Conservation (phyloP, 2,329 filamentous ascomycete species). For the Cladosporium sp. region DNA sequence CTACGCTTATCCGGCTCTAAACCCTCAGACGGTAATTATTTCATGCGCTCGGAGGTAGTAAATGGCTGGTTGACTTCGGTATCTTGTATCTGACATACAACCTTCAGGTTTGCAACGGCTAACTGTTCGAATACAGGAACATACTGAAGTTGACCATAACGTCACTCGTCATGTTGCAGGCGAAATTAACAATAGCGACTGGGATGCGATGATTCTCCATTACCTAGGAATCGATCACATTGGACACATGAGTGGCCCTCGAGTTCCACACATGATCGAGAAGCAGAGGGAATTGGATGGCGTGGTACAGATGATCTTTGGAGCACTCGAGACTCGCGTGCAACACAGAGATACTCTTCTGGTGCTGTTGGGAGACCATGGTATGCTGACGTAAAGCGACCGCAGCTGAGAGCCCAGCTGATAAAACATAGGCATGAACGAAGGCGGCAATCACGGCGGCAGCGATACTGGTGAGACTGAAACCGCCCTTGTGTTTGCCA, state of each 20-base stretch:
- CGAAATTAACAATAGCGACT: conserved; percentile 77
- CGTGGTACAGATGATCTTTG: conserved; percentile 75
- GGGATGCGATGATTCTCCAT: conserved; percentile 92
- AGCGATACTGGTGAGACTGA: conserved; percentile 94
- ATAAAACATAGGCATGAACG: conserved; percentile 69
- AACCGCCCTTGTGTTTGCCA: conserved; percentile 67
- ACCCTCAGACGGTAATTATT: background rate
- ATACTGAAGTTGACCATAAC: conserved; percentile 95
- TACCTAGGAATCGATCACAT: conserved; percentile 97
- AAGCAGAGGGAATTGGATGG: conserved; percentile 94
- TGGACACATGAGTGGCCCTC: conserved; percentile 90
- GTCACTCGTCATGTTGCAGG: conserved; percentile 84
- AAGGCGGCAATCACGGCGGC: conserved; percentile 93
- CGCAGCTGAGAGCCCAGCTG: no score
- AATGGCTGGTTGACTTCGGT: conserved; percentile 40
- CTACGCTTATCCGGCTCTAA: background rate
- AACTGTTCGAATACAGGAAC: conserved; percentile 64
- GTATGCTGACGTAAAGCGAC: no score
- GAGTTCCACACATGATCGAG: conserved; percentile 80
- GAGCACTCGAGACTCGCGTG: conserved; percentile 67
- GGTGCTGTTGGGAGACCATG: conserved; percentile 89
- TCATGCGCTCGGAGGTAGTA: conserved; percentile 28
- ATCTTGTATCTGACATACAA: no score
- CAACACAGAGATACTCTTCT: conserved; percentile 79
- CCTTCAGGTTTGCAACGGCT: no score